Conservation (phyloP, 495 filamentous ascomycete genomes). For the Clohesyomyces aquaticus region DNA sequence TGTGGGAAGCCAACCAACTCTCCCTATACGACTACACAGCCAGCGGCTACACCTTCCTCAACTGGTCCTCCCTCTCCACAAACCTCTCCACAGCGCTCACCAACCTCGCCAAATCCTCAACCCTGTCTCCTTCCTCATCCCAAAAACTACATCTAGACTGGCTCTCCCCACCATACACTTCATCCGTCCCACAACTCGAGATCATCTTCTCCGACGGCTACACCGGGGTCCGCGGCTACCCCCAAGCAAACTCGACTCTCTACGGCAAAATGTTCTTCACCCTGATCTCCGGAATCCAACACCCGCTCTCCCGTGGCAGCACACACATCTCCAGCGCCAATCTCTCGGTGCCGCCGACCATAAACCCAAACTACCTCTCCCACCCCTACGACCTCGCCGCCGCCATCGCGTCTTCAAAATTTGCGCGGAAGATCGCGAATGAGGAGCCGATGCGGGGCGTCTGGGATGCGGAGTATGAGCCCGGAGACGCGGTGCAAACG, state of each 20-base stretch:
- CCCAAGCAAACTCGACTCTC: conserved; percentile 6
- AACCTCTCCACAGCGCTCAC: conserved; percentile 8
- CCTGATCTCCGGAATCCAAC: conserved; percentile 31
- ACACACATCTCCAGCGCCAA: conserved; percentile 59
- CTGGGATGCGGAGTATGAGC: conserved; percentile 11
- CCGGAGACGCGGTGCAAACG: conserved; percentile 5
- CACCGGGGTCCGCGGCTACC: conserved; percentile 35
- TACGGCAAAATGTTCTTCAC: conserved; percentile 32
- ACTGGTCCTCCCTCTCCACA: conserved; percentile 25
- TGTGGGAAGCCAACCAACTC: conserved; percentile 16
- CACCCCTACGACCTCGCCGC: conserved; percentile 27
- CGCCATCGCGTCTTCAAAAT: not conserved
- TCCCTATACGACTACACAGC: conserved; percentile 38
- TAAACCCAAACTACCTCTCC: conserved; percentile 61
- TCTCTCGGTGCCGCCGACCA: conserved; percentile 56
- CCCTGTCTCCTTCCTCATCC: conserved; percentile 9
- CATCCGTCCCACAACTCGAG: conserved; percentile 36
- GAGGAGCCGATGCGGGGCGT: not conserved
- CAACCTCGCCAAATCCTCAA: conserved; percentile 15
- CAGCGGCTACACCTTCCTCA: conserved; percentile 32
- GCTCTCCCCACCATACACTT: conserved; percentile 3
- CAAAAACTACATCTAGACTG: conserved; percentile 29
- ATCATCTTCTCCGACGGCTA: conserved; percentile 40
- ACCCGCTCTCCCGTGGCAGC: conserved; percentile 51
- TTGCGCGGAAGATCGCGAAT: conserved; percentile 7